These are phyloP conservation scores for Xylaria longipes DNA, from an alignment of 495 filamentous ascomycete species.

Conservation along the genomic window DNA sequence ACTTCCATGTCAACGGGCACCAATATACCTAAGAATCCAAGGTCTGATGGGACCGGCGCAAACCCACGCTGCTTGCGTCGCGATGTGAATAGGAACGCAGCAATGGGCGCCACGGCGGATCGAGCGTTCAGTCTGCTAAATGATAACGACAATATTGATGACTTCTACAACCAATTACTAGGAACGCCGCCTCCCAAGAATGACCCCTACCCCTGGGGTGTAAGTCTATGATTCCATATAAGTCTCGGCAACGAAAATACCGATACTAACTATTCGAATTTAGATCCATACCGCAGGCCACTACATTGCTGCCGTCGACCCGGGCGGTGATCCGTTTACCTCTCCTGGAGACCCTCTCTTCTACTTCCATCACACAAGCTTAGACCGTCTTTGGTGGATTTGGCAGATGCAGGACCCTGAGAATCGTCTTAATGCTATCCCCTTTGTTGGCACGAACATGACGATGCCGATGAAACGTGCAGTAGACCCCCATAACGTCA, in stretches of 20 bases:
- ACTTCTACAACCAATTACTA: constrained; percentile 60
- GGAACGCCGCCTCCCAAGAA: constrained; percentile 49
- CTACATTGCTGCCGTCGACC: constrained; percentile 66
- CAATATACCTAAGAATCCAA: constrained; percentile 44
- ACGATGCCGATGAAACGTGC: constrained; percentile 33
- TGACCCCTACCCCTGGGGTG: constrained; percentile 48
- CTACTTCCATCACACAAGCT: constrained; percentile 62
- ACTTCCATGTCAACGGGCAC: constrained; percentile 41
- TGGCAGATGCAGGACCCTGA: constrained; percentile 60
- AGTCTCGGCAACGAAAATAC: constrained; percentile 18
- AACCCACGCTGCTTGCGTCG: constrained; percentile 52
- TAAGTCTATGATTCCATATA: constrained; percentile 28
- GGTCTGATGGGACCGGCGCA: constrained; percentile 38
- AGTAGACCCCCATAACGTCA: constrained; percentile 34
- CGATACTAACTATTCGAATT: constrained; percentile 29
- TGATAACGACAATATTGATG: constrained; percentile 53
- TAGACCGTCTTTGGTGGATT: constrained; percentile 64
- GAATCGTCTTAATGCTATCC: constrained; percentile 36
- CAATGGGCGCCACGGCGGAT: constrained; percentile 56
- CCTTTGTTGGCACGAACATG: constrained; percentile 29
- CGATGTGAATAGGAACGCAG: constrained; percentile 48
- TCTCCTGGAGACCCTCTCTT: constrained; percentile 61
- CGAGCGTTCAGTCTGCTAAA: constrained; percentile 56
- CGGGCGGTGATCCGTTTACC: constrained; percentile 61
- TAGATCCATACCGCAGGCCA: constrained; percentile 67